These are phyloP conservation scores for Phytophthora lateralis DNA, from an alignment of 352 stramenopile species.

Conservation along the genomic window DNA sequence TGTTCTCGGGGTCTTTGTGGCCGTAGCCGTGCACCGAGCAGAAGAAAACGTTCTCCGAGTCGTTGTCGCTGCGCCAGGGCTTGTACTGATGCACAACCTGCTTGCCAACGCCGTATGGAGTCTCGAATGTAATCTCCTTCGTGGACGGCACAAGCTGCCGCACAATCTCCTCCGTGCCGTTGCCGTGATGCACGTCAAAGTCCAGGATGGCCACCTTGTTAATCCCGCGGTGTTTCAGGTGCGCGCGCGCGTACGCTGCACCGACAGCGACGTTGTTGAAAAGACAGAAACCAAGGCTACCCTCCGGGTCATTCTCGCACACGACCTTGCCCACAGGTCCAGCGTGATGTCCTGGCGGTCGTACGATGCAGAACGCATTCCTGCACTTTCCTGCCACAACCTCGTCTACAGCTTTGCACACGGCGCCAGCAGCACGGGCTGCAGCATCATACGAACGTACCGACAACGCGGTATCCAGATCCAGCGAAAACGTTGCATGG, in stretches of 20 bases:
- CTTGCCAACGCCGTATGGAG: slow-evolving; percentile 90
- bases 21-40: slow-evolving; percentile 88
- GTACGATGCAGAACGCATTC: slow-evolving; percentile 97
- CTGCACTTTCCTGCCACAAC: slow-evolving; percentile 88
- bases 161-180: slow-evolving; percentile 97
- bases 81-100: slow-evolving; percentile 92
- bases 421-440: slow-evolving; percentile 76
- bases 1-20: slow-evolving; percentile 69
- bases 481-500: slow-evolving; percentile 52
- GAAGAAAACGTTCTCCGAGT: slow-evolving; percentile 97
- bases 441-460: slow-evolving; percentile 78
- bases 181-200: slow-evolving; percentile 99
- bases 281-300: slow-evolving; percentile 95
- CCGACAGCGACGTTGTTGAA: slow-evolving; percentile 99
- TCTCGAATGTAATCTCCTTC: slow-evolving; percentile 82
- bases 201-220: slow-evolving; percentile 96
- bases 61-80: slow-evolving; percentile 95
- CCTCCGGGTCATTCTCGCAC: slow-evolving; percentile 91
- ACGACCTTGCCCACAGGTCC: slow-evolving; percentile 94
- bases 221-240: slow-evolving; percentile 92
- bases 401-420: slow-evolving; percentile 86
- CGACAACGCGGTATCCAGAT: slow-evolving; percentile 86
- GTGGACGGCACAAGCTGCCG: slow-evolving; percentile 90
- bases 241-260: slow-evolving; percentile 93
- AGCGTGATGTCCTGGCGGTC: slow-evolving; percentile 97